Base-by-base conservation (phyloP, 148 eudicot species). In the Persicaria maculosa region DNA sequence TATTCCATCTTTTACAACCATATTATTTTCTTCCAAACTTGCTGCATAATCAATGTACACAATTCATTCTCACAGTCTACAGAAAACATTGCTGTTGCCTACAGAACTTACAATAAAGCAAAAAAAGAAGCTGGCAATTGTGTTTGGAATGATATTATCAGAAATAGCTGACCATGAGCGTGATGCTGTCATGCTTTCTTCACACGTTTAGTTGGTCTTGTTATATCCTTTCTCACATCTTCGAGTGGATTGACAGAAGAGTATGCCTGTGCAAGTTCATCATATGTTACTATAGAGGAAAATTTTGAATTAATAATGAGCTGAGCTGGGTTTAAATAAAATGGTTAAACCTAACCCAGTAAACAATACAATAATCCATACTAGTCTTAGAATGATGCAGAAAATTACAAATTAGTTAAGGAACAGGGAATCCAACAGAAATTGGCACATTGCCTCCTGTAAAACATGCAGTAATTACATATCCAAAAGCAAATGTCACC, bases 141-240 rank as follows among this genome's bases (percentile, higher is more conserved):
- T 1, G 40, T 31, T 31, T 31, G 40, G 40, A 31, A 1, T 31
- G 40, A 31, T 31, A 31, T 31, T 31, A 31, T 31, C 40, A 31
- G 40, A 1, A 31, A 31, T 31, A 31, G 40, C 40, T 31, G 40
- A 31, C 40, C 40, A 31, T 31, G 40, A 31, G 40, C 3, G 2
- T 31, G 11, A 6, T 61, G 44, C 73, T 71, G 45, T 45, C 57
- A 36, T 71, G 72, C 73, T 58, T 80, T 68, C 54, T 50, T 20
- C 81, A 47, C 19, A 47, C 96, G 89, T 78, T 92, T 90, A 40
- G 84, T 31, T 50, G 91, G 91, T 80, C 97, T 82, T 43, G 20
- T 75, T 14, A 50, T 76, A 73, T 82, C 89, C 78, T 79, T 92
- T 80, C 88, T 85, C 19, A 80, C 53, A 79, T 88, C 86, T 70